A percentile compares a stretch with the other conserved stretches of the same genome.
These are phyloP conservation scores for Eimeria necatrix DNA, from an alignment of 169 alveolate species.

Conservation along the genomic window DNA sequence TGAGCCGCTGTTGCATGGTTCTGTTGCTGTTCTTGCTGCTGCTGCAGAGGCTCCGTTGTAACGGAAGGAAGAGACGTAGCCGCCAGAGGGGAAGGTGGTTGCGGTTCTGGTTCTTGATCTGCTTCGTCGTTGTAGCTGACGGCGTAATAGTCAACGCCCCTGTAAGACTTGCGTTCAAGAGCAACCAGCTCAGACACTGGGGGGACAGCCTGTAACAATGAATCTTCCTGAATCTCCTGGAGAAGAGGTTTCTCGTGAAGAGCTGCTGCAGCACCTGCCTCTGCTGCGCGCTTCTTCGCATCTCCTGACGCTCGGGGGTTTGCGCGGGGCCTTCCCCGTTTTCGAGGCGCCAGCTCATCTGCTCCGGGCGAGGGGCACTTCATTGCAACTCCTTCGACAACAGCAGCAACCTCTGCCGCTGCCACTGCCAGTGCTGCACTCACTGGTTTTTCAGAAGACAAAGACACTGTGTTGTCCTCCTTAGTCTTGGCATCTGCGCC, in stretches of 20 bases:
- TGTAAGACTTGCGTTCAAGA: slow-evolving; percentile 22
- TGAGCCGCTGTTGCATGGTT: slow-evolving; percentile 47
- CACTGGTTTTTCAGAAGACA: slow-evolving; percentile 13
- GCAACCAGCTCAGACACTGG: slow-evolving; percentile 15
- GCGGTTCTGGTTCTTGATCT: slow-evolving; percentile 62
- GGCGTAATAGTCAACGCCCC: slow-evolving; percentile 42
- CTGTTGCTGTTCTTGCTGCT: slow-evolving; percentile 44
- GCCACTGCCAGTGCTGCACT: slow-evolving; percentile 43
- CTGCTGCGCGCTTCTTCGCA: slow-evolving; percentile 49
- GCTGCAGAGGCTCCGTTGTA: slow-evolving; percentile 55
- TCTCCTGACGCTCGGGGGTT: not conserved
- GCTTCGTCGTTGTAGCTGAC: slow-evolving; percentile 60
- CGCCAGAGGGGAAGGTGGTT: slow-evolving; percentile 31
- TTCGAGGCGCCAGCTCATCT: slow-evolving; percentile 56
- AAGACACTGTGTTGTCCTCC: slow-evolving; percentile 40
- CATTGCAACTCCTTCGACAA: slow-evolving; percentile 40
- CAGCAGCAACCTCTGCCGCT: slow-evolving; percentile 70
- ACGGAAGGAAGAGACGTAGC: slow-evolving; percentile 16
- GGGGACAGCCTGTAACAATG: slow-evolving; percentile 58
- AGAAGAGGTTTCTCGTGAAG: slow-evolving; percentile 28
- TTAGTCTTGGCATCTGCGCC: slow-evolving; percentile 15
- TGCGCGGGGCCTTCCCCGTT: slow-evolving; percentile 52
- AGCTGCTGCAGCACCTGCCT: slow-evolving; percentile 54
- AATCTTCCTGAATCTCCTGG: slow-evolving; percentile 61
- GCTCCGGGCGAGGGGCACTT: slow-evolving; percentile 60